Conservation (phyloP, 202 grass and related monocot genomes). For the Carex sylvatica region DNA sequence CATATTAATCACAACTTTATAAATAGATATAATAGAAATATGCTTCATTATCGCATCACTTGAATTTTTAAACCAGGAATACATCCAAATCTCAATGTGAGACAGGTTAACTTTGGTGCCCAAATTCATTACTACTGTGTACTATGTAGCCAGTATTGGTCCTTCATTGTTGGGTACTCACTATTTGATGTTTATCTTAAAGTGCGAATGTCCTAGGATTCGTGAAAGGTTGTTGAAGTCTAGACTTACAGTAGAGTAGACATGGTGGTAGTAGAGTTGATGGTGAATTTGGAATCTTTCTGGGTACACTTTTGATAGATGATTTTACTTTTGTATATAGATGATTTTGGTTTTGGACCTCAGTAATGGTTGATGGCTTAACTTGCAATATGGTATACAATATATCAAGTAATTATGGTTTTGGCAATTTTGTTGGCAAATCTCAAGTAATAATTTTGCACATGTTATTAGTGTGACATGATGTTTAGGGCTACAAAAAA, state of each 20-base stretch:
- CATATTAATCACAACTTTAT: not conserved
- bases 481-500: not conserved
- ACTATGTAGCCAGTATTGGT: not conserved
- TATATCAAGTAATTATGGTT: not conserved
- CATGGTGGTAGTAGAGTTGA: not conserved
- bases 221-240: not conserved
- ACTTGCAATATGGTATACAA: not conserved
- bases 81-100: not conserved
- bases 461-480: not conserved
- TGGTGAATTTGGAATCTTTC: not conserved
- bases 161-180: not conserved
- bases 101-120: not conserved
- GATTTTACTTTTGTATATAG: too few relatives aligned
- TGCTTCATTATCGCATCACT: slow-evolving; percentile 1
- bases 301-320: not conserved
- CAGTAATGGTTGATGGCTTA: not conserved
- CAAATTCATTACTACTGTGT: not conserved
- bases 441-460: not conserved
- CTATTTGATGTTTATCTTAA: not conserved
- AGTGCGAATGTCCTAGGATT: not conserved
- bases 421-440: not conserved
- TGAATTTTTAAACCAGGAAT: not conserved
- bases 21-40: slow-evolving; percentile 15
- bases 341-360: slow-evolving; percentile 3
- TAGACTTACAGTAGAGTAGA: too few relatives aligned